phyloP scores from a whole-genome alignment of 106 monocot species.

The Amphibolis antarctica region DNA sequence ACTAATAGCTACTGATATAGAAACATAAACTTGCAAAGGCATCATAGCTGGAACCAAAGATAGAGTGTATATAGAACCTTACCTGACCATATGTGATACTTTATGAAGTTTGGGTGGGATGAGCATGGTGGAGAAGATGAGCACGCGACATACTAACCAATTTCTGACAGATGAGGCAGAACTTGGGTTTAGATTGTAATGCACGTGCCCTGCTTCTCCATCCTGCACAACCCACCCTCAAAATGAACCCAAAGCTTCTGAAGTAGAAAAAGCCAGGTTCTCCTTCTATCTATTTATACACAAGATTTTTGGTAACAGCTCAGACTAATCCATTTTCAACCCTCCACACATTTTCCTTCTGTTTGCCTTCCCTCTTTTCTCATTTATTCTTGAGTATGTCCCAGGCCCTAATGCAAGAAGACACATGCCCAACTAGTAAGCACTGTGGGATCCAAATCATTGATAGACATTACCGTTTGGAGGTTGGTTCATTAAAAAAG shows the following conservation, averaged over 20 bases:
- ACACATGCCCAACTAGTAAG: neutral
- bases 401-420: neutral
- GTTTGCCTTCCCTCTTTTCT: neutral
- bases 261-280: neutral
- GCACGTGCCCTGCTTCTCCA: conserved; percentile 19
- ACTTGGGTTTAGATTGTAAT: conserved; percentile 4
- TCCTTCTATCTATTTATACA: conserved; percentile 3
- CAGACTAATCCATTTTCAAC: neutral
- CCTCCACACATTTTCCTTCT: neutral
- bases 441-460: neutral
- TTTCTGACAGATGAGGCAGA: neutral
- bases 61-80: no score
- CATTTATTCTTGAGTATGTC: neutral
- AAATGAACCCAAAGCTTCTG: neutral
- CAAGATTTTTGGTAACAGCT: neutral
- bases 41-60: no score
- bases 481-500: neutral
- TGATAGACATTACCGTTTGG: neutral
- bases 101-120: neutral
- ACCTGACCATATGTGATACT: no score
- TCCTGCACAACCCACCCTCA: conserved; percentile 13
- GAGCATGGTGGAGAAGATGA: conserved; percentile 6
- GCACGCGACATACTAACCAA: conserved; percentile 9
- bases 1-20: no score
- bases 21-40: no score